Base-by-base conservation (phyloP, 805 yeast species). In the Saccharomycopsis vini region DNA sequence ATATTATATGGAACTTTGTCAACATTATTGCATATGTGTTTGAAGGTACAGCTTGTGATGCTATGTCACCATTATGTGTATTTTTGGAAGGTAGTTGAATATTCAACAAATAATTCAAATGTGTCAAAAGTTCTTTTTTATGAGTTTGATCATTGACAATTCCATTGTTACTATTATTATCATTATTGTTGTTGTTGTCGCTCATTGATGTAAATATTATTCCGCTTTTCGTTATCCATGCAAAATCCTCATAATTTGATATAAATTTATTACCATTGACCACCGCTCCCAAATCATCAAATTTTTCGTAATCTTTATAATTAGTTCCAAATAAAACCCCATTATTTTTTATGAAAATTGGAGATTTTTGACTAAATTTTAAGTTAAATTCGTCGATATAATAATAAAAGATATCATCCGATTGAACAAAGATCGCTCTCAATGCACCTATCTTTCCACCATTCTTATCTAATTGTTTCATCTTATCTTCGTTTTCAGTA, bases 1-100 rank as follows among this genome's bases (percentile, higher is more conserved):
- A 47, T 1, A 79, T 48, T 2, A 79, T 52, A 55, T 80, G 83
- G 50, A 71, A 81, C 39, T 69, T 67, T 0, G 83, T 71, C 22
- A 81, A 52, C 1, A 70, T 48, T 2, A 77, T 53, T 6, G 72
- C 64, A 35, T 60, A 58, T 22, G 68, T 57, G n/a, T 43, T 24
- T 5, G 38, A 24, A 6, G 46, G 35, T 7, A 22, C 26, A 10
- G 9, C 37, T 12, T 12, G 10, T 9, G 19, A 12, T 15, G 15
- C 31, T 7, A 18, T 15, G 9, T 13, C n/a, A 13, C 7, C 10
- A 19, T 7, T 18, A 7, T 53, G 54, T 28, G 59, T 61, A 1
- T 51, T 45, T 1, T 62, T 55, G 7, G 57, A 57, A 1, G 72
- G 67, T 5, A 71, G 51, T 52, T 69, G 73, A 29, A 62, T 54